Percentiles rank a stretch among this genome's conserved stretches.
These are phyloP conservation scores for Naematelia encephala DNA, from an alignment of 768 basidiomycete species.

Conservation along the genomic window DNA sequence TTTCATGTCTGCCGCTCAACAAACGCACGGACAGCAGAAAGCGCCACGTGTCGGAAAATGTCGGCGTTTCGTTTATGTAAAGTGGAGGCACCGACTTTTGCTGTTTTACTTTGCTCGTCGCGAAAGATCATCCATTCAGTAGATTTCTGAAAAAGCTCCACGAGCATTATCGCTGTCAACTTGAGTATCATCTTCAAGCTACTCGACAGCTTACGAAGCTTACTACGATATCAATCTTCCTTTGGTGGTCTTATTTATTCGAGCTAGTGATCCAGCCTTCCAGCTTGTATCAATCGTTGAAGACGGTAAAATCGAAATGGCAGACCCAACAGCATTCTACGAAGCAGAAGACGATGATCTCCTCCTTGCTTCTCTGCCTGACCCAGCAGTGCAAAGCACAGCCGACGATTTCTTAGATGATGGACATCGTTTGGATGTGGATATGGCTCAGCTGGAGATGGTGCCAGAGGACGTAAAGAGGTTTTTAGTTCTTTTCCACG, in stretches of 20 bases:
- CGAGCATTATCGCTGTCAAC: neutral
- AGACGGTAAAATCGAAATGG: slow-evolving; percentile 24
- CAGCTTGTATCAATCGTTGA: too few species aligned
- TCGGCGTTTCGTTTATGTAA: neutral
- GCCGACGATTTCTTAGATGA: slow-evolving; percentile 32
- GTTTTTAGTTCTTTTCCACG: slow-evolving; percentile 94
- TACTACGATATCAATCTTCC: too few species aligned
- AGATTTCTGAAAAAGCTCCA: neutral
- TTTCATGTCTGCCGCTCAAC: too few species aligned
- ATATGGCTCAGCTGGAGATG: slow-evolving; percentile 41
- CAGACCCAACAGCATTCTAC: slow-evolving; percentile 47
- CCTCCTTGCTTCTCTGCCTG: slow-evolving; percentile 33
- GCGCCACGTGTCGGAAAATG: neutral
- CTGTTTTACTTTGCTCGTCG: neutral
- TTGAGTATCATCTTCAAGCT: too few species aligned
- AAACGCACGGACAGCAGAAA: neutral
- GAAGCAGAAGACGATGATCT: slow-evolving; percentile 46
- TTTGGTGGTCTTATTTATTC: too few species aligned
- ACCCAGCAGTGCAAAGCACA: slow-evolving; percentile 15
- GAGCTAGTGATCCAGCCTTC: neutral
- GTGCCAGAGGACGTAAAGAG: slow-evolving; percentile 22
- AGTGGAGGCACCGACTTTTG: neutral
- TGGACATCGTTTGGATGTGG: slow-evolving; percentile 25
- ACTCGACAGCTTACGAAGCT: too few species aligned
- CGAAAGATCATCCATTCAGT: too few species aligned